phyloP scores from a whole-genome alignment of 108 stramenopile genomes.

The Discostella stelligeroides region DNA sequence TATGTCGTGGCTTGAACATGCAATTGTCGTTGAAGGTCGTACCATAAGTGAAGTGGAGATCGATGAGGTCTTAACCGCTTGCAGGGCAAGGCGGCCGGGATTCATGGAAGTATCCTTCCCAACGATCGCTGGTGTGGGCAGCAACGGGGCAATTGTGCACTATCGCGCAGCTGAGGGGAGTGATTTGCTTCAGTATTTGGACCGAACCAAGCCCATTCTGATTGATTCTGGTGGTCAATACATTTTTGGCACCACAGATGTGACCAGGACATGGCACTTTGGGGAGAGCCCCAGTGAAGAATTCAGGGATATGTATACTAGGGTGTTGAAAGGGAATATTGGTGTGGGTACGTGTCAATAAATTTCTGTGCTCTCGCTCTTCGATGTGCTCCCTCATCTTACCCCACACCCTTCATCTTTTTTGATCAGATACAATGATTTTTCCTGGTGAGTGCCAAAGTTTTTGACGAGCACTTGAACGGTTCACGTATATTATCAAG shows the following conservation, averaged over 20 bases:
- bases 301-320: constrained; percentile 85
- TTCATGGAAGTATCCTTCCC: constrained; percentile 87
- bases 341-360: constrained; percentile 49
- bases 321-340: constrained; percentile 97
- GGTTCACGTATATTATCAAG: background rate
- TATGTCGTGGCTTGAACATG: constrained; percentile 87
- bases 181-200: constrained; percentile 71
- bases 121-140: constrained; percentile 95
- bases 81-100: constrained; percentile 75
- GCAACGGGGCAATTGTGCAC: constrained; percentile 98
- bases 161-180: constrained; percentile 78
- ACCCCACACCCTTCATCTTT: background rate
- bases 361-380: background rate
- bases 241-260: constrained; percentile 96
- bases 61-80: constrained; percentile 83
- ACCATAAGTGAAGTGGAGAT: constrained; percentile 89
- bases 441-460: constrained; percentile 65
- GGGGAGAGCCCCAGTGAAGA: constrained; percentile 73
- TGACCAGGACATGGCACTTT: constrained; percentile 97
- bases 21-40: constrained; percentile 57
- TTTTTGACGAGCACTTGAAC: background rate
- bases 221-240: constrained; percentile 97
- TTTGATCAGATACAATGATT: constrained; percentile 65
- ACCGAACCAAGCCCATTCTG: constrained; percentile 75
- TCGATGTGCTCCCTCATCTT: background rate